These are phyloP conservation scores for Monosporascus sp. DNA, from an alignment of 2,329 filamentous ascomycete species.

Conservation along the genomic window DNA sequence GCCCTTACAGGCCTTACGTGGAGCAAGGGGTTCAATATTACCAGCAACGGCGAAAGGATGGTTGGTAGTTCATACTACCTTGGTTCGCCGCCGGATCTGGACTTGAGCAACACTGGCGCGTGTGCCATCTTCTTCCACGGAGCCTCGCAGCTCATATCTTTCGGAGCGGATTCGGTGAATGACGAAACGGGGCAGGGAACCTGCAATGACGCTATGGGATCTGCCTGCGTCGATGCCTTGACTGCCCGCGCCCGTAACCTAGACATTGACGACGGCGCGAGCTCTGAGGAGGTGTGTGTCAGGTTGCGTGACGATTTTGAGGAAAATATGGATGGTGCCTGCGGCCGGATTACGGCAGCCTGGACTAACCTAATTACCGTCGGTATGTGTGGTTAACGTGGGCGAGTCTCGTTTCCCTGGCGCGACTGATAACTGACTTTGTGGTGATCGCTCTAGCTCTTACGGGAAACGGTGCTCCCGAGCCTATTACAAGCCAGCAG, in stretches of 20 bases:
- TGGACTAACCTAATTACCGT: slow-evolving; percentile 11
- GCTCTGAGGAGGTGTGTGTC: slow-evolving; percentile 4
- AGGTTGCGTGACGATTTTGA: slow-evolving; percentile 10
- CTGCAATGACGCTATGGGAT: slow-evolving; percentile 15
- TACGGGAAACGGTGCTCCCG: slow-evolving; percentile 7
- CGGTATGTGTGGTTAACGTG: not conserved
- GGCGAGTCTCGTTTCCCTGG: not conserved
- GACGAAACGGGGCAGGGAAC: slow-evolving; percentile 12
- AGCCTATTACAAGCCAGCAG: slow-evolving; percentile 7
- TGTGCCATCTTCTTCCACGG: slow-evolving; percentile 18
- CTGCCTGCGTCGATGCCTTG: slow-evolving; percentile 12
- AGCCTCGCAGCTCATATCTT: slow-evolving; percentile 3
- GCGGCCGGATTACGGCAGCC: slow-evolving; percentile 1
- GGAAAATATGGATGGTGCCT: slow-evolving; percentile 9
- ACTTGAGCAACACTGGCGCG: slow-evolving; percentile 8
- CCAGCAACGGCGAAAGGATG: not conserved
- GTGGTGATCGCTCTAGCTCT: slow-evolving; percentile 1
- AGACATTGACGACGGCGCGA: slow-evolving; percentile 1
- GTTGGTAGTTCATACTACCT: slow-evolving; percentile 17
- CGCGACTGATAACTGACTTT: not conserved
- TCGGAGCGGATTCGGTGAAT: not conserved
- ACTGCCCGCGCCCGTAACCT: slow-evolving; percentile 7
- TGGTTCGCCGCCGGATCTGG: slow-evolving; percentile 8
- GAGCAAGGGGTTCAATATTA: slow-evolving; percentile 15
- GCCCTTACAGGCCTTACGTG: slow-evolving; percentile 15